Base-by-base conservation (phyloP, 2,329 filamentous ascomycete species). In the Endocalyx cinctus region DNA sequence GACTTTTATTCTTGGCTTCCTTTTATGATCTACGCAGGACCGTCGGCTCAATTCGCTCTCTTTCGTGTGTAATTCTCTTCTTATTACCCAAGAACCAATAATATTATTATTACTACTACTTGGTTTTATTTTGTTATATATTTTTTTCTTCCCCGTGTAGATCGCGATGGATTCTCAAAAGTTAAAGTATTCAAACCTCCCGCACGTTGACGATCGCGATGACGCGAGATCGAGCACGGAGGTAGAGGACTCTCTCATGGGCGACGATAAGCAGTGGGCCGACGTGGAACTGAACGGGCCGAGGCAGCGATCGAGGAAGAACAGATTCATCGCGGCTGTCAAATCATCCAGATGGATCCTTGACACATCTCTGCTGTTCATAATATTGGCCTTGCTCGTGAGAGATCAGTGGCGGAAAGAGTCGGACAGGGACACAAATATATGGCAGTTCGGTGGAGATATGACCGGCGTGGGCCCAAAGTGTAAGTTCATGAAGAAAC, bases 221-320 rank as follows among this genome's bases (percentile, higher is more conserved):
- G 54, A 57, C 37, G 38, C 43, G 32, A 51, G 56, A 23, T 62
- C 57, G 17, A 61, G 54, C 48, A 66, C 62, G 34, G 63, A 66
- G 41, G 61, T 66, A 35, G 62, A 62, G 35, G 45, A 45, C 17
- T 63, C 61, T 5, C 44, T 67, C 31, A 61, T 66, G 48, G 58
- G 57, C 32, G 58, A 60, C 17, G 57, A 57, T 36, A 60, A 63
- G 47, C 48, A 53, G 25, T 55, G 55, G 50, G 47, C 54, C 19
- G 45, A 52, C 25, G 44, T 51, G 27, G 45, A 55, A 31, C 41
- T 50, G 19, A 50, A 50, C 37, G 37, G 41, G 29, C 46, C 46
- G 13, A 37, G 34, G 6, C 42, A 41, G 23, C 43, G 39, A 29
- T 47, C 47, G 18, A 47, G 38, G 33, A 46, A 41, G 10, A 38